Conservation (phyloP, 75 land plant genomes). For the Cryptomeria japonica region DNA sequence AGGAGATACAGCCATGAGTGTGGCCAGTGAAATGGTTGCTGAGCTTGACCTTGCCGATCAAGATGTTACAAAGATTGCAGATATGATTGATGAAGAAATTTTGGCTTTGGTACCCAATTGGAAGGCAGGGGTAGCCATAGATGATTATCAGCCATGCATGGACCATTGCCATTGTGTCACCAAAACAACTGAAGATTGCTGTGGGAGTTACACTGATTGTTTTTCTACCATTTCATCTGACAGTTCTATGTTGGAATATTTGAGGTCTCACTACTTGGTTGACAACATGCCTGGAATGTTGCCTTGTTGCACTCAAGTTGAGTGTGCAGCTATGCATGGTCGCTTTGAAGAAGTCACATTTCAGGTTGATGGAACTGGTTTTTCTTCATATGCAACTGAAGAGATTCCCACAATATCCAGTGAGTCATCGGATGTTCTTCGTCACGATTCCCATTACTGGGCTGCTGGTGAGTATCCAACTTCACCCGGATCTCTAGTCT, state of each 20-base stretch:
- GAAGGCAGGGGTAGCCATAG: conserved; percentile 63
- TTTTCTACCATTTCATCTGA: conserved; percentile 23
- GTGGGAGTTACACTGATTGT: background rate
- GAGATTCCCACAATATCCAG: conserved; percentile 26
- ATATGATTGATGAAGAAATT: conserved; percentile 64
- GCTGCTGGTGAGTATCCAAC: background rate
- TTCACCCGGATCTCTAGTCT: background rate
- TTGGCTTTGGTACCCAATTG: conserved; percentile 65
- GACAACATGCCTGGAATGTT: conserved; percentile 19
- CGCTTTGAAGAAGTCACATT: conserved; percentile 82
- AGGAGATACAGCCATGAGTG: conserved; percentile 69
- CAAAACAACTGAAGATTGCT: conserved; percentile 5
- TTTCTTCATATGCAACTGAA: conserved; percentile 27
- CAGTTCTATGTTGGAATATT: conserved; percentile 29
- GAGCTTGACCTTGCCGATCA: conserved; percentile 64
- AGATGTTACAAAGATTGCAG: conserved; percentile 63
- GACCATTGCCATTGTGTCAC: conserved; percentile 34
- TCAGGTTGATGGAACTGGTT: conserved; percentile 55
- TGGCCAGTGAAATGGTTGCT: conserved; percentile 74
- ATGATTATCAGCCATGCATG: conserved; percentile 28
- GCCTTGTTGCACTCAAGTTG: conserved; percentile 28
- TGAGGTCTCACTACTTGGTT: conserved; percentile 10
- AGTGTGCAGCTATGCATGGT: conserved; percentile 61
- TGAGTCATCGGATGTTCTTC: conserved; percentile 22
- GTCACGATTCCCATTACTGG: background rate